Evolutionary conservation across 768 basidiomycete species (phyloP).

Genomic region (Lentinula sp.): DNA sequence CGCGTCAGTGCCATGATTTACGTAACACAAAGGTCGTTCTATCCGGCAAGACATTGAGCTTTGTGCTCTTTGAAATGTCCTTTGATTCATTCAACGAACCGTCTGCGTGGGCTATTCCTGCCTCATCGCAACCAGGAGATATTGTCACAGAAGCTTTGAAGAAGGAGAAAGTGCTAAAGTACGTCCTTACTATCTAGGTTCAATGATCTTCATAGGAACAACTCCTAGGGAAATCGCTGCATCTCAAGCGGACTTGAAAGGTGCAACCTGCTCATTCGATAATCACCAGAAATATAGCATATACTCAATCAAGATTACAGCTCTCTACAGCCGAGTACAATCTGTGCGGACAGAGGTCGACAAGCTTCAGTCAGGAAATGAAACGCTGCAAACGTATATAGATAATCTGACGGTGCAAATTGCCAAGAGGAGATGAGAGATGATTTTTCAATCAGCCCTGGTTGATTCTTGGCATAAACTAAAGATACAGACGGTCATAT

Average conservation of each 20-base stretch:
- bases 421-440: slow-evolving; percentile 67
- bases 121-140: slow-evolving; percentile 44
- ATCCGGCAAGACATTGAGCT: no score
- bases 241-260: slow-evolving; percentile 70
- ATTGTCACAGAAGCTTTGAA: slow-evolving; percentile 69
- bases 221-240: slow-evolving; percentile 62
- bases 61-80: slow-evolving; percentile 28
- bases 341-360: slow-evolving; percentile 74
- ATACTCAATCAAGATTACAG: slow-evolving; percentile 28
- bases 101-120: slow-evolving; percentile 41
- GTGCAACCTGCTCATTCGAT: slow-evolving; percentile 31
- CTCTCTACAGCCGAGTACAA: slow-evolving; percentile 60
- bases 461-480: background rate
- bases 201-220: background rate
- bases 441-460: background rate
- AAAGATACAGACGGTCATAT: background rate
- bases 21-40: slow-evolving; percentile 7
- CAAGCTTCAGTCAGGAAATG: slow-evolving; percentile 72
- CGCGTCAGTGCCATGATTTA: slow-evolving; percentile 37
- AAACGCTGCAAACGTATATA: slow-evolving; percentile 83
- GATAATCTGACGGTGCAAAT: slow-evolving; percentile 86
- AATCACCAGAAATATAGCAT: background rate
- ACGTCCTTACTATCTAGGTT: background rate
- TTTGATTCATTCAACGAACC: slow-evolving; percentile 36
- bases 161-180: slow-evolving; percentile 80